Conservation (phyloP, 2,329 filamentous ascomycete genomes). For the Truncatella angustata region DNA sequence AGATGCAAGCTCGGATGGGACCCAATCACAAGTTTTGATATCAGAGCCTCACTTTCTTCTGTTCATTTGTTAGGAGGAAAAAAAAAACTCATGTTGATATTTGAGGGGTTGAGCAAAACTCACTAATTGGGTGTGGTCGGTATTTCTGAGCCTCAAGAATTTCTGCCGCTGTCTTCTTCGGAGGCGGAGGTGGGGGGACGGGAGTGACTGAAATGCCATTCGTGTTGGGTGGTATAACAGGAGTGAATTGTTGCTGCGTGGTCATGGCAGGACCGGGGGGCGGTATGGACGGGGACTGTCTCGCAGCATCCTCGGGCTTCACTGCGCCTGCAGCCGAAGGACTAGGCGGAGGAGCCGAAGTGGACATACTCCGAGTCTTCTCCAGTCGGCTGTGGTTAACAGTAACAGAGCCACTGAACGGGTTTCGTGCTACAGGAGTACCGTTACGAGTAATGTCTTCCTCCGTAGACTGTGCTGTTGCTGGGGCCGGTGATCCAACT, state of each 20-base stretch:
- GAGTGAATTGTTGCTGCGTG: conserved; percentile 25
- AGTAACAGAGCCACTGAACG: conserved; percentile 26
- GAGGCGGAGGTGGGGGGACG: conserved; percentile 20
- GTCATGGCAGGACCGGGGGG: conserved; percentile 25
- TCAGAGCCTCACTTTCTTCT: conserved; percentile 28
- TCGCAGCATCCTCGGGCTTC: conserved; percentile 35
- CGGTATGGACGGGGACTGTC: conserved; percentile 30
- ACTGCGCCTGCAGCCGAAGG: conserved; percentile 34
- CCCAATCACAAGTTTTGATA: conserved; percentile 25
- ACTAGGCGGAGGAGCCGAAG: conserved; percentile 43
- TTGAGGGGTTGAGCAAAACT: conserved; percentile 9
- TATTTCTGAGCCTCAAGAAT: conserved; percentile 32
- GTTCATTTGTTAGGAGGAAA: conserved; percentile 15
- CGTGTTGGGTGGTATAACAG: conserved; percentile 14
- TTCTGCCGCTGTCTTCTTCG: conserved; percentile 27
- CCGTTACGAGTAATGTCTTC: conserved; percentile 30
- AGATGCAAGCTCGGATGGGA: conserved; percentile 63
- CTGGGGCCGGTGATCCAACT: conserved; percentile 50
- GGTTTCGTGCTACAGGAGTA: conserved; percentile 23
- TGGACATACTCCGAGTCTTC: conserved; percentile 39
- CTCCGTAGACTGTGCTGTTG: conserved; percentile 32
- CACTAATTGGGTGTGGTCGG: conserved; percentile 27
- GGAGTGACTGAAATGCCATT: conserved; percentile 19
- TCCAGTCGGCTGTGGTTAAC: conserved; percentile 31
- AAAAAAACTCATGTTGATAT: not conserved